Percentiles rank a stretch among this genome's conserved stretches.
These are phyloP conservation scores for Pichia sp. DNA, from an alignment of 1,139 yeast genomes.

Conservation along the genomic window DNA sequence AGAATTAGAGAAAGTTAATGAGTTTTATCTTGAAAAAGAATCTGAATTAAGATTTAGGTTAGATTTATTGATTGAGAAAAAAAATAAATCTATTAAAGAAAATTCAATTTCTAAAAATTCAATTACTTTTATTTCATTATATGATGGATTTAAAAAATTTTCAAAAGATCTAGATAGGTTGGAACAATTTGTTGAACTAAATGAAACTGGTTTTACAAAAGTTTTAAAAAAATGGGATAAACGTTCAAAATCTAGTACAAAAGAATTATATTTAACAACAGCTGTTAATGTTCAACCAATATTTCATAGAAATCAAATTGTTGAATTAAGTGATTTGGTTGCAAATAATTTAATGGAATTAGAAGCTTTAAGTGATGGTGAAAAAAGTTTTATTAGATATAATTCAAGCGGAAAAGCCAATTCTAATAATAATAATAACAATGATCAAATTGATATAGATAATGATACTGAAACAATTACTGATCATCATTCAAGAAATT, in stretches of 20 bases:
- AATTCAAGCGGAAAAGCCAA: conserved; percentile 9
- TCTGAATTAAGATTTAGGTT: conserved; percentile 74
- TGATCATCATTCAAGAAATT: too few species aligned
- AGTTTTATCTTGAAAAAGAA: conserved; percentile 84
- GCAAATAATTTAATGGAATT: conserved; percentile 73
- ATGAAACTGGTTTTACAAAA: conserved; percentile 92
- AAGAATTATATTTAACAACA: conserved; percentile 82
- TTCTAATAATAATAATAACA: conserved; percentile 10
- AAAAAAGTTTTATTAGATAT: conserved; percentile 22
- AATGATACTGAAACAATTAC: background rate
- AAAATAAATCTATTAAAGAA: conserved; percentile 45
- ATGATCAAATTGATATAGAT: conserved; percentile 12
- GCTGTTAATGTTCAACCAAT: conserved; percentile 97
- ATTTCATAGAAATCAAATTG: conserved; percentile 83
- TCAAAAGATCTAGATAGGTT: conserved; percentile 81
- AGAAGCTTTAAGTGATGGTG: conserved; percentile 84
- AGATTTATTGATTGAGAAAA: conserved; percentile 70
- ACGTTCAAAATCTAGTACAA: conserved; percentile 88
- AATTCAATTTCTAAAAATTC: conserved; percentile 38
- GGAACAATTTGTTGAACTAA: conserved; percentile 88
- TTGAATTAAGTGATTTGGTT: conserved; percentile 77
- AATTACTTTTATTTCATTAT: conserved; percentile 57
- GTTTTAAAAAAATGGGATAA: conserved; percentile 98
- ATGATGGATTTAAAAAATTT: conserved; percentile 84
- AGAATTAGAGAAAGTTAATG: conserved; percentile 89